A percentile compares a stretch with the other conserved stretches of the same genome.
phyloP scores from a whole-genome alignment of 1,139 yeast species.

The Blastobotrys apis region DNA sequence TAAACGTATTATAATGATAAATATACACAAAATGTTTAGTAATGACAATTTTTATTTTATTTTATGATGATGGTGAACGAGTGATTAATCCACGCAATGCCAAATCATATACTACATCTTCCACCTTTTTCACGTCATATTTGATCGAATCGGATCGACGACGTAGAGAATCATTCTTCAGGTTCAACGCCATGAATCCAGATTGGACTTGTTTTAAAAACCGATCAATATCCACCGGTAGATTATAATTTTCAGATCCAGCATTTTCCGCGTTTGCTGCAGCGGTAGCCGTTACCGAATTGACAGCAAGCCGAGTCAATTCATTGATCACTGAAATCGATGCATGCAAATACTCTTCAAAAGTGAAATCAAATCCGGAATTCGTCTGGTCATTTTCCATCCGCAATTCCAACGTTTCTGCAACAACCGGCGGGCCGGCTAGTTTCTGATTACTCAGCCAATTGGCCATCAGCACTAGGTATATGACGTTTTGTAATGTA shows the following conservation, averaged over 20 bases:
- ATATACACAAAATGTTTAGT: neutral
- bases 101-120: constrained; percentile 34
- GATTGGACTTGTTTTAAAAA: constrained; percentile 32
- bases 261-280: constrained; percentile 15
- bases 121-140: constrained; percentile 36
- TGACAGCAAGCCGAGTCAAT: constrained; percentile 32
- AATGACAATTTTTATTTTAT: neutral
- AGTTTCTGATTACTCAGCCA: constrained; percentile 24
- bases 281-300: constrained; percentile 30
- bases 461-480: constrained; percentile 17
- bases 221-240: constrained; percentile 20
- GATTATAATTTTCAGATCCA: constrained; percentile 10
- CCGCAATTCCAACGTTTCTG: constrained; percentile 17
- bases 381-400: constrained; percentile 9
- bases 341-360: constrained; percentile 34
- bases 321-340: constrained; percentile 30
- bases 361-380: constrained; percentile 24
- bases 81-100: constrained; percentile 27
- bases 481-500: constrained; percentile 25
- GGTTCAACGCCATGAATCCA: constrained; percentile 31
- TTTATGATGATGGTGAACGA: constrained; percentile 1
- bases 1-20: constrained; percentile 7
- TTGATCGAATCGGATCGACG: constrained; percentile 34
- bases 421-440: constrained; percentile 21
- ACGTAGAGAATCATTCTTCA: constrained; percentile 35